Conservation (phyloP, 352 stramenopile genomes). For the Lagenidium sp. region DNA sequence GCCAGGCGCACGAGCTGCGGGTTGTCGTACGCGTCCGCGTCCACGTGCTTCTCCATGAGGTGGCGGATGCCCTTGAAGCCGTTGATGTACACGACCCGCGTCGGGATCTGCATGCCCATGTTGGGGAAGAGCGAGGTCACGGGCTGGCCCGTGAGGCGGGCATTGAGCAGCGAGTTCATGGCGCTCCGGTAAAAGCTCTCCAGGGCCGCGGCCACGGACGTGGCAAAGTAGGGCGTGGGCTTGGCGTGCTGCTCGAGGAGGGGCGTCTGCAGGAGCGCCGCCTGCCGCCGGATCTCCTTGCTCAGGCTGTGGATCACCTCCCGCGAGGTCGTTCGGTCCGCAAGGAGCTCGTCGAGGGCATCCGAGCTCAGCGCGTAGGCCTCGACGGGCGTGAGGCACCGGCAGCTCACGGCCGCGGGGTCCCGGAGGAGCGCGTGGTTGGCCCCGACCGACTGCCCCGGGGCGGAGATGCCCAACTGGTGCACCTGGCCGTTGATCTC, state of each 20-base stretch:
- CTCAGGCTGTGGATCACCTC: slow-evolving; percentile 84
- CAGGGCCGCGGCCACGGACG: slow-evolving; percentile 86
- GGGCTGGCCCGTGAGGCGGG: slow-evolving; percentile 69
- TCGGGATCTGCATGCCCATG: slow-evolving; percentile 92
- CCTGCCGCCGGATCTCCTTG: slow-evolving; percentile 85
- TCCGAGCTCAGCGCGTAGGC: slow-evolving; percentile 66
- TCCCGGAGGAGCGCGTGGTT: slow-evolving; percentile 81
- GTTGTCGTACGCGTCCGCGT: slow-evolving; percentile 77
- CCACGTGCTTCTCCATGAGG: slow-evolving; percentile 78
- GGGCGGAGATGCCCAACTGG: slow-evolving; percentile 34
- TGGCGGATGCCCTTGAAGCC: slow-evolving; percentile 90
- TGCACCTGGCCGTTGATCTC: slow-evolving; percentile 82
- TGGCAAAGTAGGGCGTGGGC: slow-evolving; percentile 85
- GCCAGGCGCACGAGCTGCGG: slow-evolving; percentile 65
- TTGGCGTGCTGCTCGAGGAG: slow-evolving; percentile 88
- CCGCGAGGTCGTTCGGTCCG: slow-evolving; percentile 59
- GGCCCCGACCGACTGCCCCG: slow-evolving; percentile 55
- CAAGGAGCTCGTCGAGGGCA: slow-evolving; percentile 63
- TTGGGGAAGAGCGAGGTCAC: slow-evolving; percentile 86
- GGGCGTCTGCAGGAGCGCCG: slow-evolving; percentile 78
- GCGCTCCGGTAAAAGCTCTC: slow-evolving; percentile 91
- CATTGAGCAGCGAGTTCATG: slow-evolving; percentile 91
- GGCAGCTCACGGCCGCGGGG: slow-evolving; percentile 62
- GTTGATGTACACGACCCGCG: slow-evolving; percentile 90
- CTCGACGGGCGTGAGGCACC: slow-evolving; percentile 71